A percentile compares a stretch with the other conserved stretches of the same genome.
These are phyloP conservation scores for Gossypium bickii DNA, from an alignment of 345 rosid genomes.

Conservation along the genomic window DNA sequence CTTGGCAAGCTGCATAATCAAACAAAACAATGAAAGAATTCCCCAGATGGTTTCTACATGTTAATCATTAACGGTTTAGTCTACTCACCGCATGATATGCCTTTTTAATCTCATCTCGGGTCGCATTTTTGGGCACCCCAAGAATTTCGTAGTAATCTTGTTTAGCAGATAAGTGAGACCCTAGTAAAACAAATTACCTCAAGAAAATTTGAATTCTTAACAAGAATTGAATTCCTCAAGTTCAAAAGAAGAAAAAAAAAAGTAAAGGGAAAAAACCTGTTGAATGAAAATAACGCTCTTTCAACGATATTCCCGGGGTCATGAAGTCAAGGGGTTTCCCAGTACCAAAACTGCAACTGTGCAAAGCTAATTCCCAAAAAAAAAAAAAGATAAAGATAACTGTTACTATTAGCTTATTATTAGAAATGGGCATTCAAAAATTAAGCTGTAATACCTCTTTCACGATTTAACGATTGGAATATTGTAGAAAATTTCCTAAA, in stretches of 20 bases:
- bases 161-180: slow-evolving; percentile 36
- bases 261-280: slow-evolving; percentile 39
- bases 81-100: slow-evolving; percentile 64
- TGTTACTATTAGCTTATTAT: background rate
- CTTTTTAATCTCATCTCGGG: slow-evolving; percentile 74
- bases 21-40: background rate
- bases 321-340: slow-evolving; percentile 31
- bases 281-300: slow-evolving; percentile 50
- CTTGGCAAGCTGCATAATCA: slow-evolving; percentile 74
- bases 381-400: background rate
- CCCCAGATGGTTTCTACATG: background rate
- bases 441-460: slow-evolving; percentile 33
- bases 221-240: background rate
- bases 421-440: background rate
- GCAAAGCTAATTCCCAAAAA: slow-evolving; percentile 28
- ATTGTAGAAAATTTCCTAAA: slow-evolving; percentile 16
- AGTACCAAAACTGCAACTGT: slow-evolving; percentile 30
- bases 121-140: slow-evolving; percentile 66
- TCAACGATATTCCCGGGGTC: slow-evolving; percentile 26
- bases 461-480: slow-evolving; percentile 17
- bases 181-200: slow-evolving; percentile 25
- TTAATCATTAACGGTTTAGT: background rate
- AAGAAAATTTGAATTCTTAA: background rate
- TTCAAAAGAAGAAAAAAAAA: background rate
- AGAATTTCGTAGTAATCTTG: slow-evolving; percentile 66